A percentile compares a stretch with the other conserved stretches of the same genome.
Evolutionary conservation across 2,329 filamentous ascomycete genomes (phyloP).

Genomic region (Aureobasidium sp.): DNA sequence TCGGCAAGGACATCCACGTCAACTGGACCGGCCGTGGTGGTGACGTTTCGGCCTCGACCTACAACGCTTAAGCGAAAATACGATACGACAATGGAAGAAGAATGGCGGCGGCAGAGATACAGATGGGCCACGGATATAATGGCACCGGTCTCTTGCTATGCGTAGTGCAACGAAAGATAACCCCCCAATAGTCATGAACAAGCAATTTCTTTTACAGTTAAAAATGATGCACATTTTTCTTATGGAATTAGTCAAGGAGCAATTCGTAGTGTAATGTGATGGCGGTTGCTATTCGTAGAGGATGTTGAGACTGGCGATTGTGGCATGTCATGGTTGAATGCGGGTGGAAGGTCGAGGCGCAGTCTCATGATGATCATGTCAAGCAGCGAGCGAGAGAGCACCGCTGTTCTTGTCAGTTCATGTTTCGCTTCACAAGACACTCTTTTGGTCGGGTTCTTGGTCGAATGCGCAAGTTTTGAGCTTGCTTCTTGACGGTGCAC

Average conservation of each 20-base stretch:
- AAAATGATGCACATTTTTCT: conserved; percentile 1
- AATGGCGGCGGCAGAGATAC: neutral
- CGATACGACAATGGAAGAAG: conserved; percentile 6
- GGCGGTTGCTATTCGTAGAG: neutral
- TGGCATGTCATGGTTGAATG: neutral
- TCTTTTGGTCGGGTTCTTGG: neutral
- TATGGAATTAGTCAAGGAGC: neutral
- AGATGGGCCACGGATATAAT: neutral
- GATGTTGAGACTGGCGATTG: neutral
- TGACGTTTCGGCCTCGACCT: conserved; percentile 93
- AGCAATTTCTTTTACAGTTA: conserved; percentile 12
- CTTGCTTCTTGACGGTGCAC: neutral
- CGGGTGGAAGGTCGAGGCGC: neutral
- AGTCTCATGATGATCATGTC: neutral
- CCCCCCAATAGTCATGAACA: conserved; percentile 9
- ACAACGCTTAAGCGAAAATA: conserved; percentile 68
- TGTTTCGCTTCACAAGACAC: neutral
- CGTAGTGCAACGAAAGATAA: conserved; percentile 13
- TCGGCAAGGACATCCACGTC: conserved; percentile 87
- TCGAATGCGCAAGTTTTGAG: neutral
- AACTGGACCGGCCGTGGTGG: conserved; percentile 99
- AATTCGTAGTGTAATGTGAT: neutral
- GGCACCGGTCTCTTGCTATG: conserved; percentile 5
- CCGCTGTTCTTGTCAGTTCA: neutral
- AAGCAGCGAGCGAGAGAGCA: neutral